Evolutionary conservation across 2,329 filamentous ascomycete genomes (phyloP).

Genomic region (Gaeumannomyces sp.): DNA sequence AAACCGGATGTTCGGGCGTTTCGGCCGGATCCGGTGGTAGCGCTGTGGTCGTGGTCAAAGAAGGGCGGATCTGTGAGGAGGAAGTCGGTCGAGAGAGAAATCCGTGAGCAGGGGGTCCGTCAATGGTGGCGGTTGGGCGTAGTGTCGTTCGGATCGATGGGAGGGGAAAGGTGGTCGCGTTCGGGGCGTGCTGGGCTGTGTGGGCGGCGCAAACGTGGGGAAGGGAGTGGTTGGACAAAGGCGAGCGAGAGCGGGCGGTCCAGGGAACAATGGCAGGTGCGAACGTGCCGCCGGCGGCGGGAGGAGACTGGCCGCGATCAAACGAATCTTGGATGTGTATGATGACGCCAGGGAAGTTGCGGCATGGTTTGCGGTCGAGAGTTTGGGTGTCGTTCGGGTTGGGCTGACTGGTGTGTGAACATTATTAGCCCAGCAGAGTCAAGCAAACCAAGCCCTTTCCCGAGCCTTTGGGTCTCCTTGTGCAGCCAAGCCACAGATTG

Average conservation of each 20-base stretch:
- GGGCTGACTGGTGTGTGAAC: background rate
- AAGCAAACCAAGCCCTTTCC: conserved; percentile 4
- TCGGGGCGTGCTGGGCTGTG: background rate
- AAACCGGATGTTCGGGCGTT: background rate
- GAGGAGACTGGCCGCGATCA: background rate
- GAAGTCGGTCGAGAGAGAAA: background rate
- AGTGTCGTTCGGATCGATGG: background rate
- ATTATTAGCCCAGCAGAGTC: background rate
- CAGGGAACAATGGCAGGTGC: too few relatives aligned
- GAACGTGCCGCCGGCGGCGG: background rate
- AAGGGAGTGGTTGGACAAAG: background rate
- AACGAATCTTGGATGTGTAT: background rate
- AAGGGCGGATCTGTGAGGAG: background rate
- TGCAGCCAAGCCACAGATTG: background rate
- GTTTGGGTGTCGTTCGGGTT: background rate
- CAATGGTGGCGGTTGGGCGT: background rate
- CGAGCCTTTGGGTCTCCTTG: conserved; percentile 6
- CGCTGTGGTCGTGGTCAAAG: background rate
- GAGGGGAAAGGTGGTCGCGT: too few relatives aligned
- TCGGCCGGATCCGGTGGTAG: background rate
- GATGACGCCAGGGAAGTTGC: background rate
- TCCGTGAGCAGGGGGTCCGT: background rate
- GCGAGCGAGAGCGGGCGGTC: too few relatives aligned
- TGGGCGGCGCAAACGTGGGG: background rate
- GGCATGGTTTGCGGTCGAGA: background rate